phyloP scores from a whole-genome alignment of 495 filamentous ascomycete genomes.

The Podospora appendiculata region DNA sequence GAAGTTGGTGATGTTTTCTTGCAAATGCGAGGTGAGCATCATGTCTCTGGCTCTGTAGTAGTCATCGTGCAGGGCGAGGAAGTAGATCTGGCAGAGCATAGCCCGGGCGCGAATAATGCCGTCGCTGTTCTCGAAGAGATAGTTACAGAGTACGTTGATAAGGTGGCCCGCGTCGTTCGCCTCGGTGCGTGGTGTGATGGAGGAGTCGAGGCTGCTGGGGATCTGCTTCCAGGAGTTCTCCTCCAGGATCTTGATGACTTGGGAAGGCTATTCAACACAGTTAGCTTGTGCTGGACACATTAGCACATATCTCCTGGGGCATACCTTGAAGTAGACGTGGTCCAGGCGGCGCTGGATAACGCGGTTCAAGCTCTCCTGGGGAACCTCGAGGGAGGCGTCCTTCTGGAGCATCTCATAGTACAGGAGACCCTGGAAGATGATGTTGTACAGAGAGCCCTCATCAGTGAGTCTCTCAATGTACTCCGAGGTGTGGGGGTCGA shows the following conservation, averaged over 20 bases:
- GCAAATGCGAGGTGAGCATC: conserved; percentile 99
- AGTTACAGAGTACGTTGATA: conserved; percentile 84
- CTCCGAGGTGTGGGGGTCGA: conserved; percentile 97
- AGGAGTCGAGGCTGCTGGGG: conserved; percentile 61
- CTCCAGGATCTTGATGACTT: conserved; percentile 87
- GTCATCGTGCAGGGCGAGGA: conserved; percentile 91
- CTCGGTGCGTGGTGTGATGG: conserved; percentile 64
- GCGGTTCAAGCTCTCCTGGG: conserved; percentile 80
- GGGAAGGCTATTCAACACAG: conserved; percentile 53
- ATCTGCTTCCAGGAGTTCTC: conserved; percentile 86
- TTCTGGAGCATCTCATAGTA: conserved; percentile 77
- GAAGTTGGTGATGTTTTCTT: conserved; percentile 91
- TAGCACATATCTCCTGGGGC: conserved; percentile 6
- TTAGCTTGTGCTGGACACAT: conserved; percentile 15
- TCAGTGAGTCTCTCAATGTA: conserved; percentile 94
- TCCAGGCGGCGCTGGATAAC: conserved; percentile 90
- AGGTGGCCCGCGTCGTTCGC: conserved; percentile 60
- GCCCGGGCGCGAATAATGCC: conserved; percentile 93
- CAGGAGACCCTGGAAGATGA: conserved; percentile 75
- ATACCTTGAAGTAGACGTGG: conserved; percentile 95
- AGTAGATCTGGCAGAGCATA: conserved; percentile 98
- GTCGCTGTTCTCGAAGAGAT: conserved; percentile 87
- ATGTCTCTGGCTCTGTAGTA: conserved; percentile 97
- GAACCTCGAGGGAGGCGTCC: conserved; percentile 60
- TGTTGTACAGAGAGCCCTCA: conserved; percentile 85